phyloP scores from a whole-genome alignment of 257 asterid genomes.

The Rubia yunnanensis region DNA sequence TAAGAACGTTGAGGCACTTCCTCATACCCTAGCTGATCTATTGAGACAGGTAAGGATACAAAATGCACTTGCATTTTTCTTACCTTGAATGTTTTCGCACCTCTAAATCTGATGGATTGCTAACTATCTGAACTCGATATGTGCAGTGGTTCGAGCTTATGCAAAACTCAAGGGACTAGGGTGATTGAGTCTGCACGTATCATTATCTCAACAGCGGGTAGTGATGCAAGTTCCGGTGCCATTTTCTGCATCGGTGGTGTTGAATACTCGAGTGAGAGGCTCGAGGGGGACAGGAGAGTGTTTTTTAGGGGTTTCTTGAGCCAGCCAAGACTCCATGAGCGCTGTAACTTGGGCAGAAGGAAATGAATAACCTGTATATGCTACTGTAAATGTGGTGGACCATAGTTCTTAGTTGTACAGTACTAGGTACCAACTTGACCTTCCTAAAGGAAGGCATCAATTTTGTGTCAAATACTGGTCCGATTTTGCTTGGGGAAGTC shows the following conservation, averaged over 20 bases:
- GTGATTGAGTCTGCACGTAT: background rate
- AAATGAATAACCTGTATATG: background rate
- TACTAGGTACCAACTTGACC: background rate
- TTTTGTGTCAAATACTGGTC: background rate
- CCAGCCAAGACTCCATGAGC: too few species aligned
- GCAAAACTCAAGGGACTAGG: constrained; percentile 50
- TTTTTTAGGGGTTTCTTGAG: too few species aligned
- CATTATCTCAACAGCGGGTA: background rate
- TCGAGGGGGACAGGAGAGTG: too few species aligned
- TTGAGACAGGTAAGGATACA: constrained; percentile 66
- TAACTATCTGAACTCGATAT: background rate
- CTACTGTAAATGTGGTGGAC: background rate
- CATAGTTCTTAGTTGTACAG: constrained; percentile 1
- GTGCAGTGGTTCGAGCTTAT: constrained; percentile 95
- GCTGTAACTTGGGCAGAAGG: background rate
- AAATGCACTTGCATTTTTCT: background rate
- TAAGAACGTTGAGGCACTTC: constrained; percentile 82
- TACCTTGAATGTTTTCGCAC: background rate
- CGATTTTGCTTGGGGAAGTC: too few species aligned
- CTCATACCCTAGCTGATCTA: constrained; percentile 78
- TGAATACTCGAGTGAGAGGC: too few species aligned
- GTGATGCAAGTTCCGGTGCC: too few species aligned
- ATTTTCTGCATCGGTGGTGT: too few species aligned
- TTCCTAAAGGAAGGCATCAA: background rate
- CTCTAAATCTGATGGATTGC: background rate